phyloP scores from a whole-genome alignment of 2,329 filamentous ascomycete species.

The Trichoderma arundinaceum region DNA sequence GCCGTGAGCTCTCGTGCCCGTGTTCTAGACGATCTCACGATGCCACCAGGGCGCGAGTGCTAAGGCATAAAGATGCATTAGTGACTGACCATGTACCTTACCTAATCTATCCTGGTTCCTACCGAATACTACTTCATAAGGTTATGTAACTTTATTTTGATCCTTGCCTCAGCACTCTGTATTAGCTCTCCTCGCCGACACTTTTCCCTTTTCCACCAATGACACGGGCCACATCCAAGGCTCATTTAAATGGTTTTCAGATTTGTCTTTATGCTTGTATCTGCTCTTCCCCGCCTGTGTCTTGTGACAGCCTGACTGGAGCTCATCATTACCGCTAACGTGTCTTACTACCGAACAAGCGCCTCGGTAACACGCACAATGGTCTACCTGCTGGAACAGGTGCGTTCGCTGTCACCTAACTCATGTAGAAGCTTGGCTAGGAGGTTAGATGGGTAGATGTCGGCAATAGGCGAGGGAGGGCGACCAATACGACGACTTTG shows the following conservation, averaged over 20 bases:
- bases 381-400: background rate
- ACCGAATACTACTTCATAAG: slow-evolving; percentile 2
- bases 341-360: background rate
- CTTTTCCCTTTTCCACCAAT: background rate
- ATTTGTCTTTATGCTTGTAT: background rate
- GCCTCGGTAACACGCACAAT: background rate
- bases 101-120: background rate
- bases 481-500: background rate
- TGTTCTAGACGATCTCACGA: slow-evolving; percentile 4
- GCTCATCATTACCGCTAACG: background rate
- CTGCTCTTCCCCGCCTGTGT: too few relatives aligned
- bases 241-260: background rate
- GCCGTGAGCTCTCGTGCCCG: background rate
- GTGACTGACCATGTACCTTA: slow-evolving; percentile 3
- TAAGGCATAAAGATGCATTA: slow-evolving; percentile 2
- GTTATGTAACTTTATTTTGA: slow-evolving; percentile 10
- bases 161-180: background rate
- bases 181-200: background rate
- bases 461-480: background rate
- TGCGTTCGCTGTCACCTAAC: background rate
- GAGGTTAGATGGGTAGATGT: background rate
- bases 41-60: background rate
- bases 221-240: background rate
- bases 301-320: background rate
- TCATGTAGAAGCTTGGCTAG: background rate